phyloP scores from a whole-genome alignment of 805 yeast genomes.

The Barnettozyma californica region DNA sequence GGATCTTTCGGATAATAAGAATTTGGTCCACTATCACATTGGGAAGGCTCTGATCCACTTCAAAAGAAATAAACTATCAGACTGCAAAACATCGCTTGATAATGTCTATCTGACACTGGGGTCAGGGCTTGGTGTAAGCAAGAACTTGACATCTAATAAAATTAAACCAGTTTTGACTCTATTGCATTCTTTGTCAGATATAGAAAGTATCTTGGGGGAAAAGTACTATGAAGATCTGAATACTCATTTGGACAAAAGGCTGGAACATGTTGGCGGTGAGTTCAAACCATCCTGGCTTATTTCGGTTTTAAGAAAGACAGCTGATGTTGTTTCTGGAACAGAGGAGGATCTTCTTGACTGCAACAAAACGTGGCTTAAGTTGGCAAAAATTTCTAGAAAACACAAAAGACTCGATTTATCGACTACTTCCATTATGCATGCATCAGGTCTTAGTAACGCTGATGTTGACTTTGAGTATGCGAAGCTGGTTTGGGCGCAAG shows the following conservation, averaged over 20 bases:
- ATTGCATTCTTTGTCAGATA: constrained; percentile 58
- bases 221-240: constrained; percentile 4
- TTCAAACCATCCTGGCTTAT: constrained; percentile 58
- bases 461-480: constrained; percentile 72
- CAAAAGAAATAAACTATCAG: constrained; percentile 27
- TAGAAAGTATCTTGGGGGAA: constrained; percentile 27
- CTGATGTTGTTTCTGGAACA: constrained; percentile 26
- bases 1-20: constrained; percentile 44
- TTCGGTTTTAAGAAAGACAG: constrained; percentile 54
- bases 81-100: constrained; percentile 37
- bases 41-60: constrained; percentile 58
- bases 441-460: constrained; percentile 31
- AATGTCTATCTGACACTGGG: constrained; percentile 59
- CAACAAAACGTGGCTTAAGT: constrained; percentile 49
- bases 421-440: constrained; percentile 59
- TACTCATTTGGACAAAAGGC: constrained; percentile 18
- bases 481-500: constrained; percentile 81
- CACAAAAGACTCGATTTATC: constrained; percentile 70
- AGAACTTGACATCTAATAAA: constrained; percentile 46
- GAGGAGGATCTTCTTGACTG: constrained; percentile 26
- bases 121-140: constrained; percentile 43
- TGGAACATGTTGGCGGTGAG: constrained; percentile 39
- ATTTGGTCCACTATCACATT: constrained; percentile 53
- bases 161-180: constrained; percentile 43
- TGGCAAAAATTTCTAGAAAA: constrained; percentile 62